Base-by-base conservation (phyloP, 805 yeast species). In the Blastobotrys chiropterorum region DNA sequence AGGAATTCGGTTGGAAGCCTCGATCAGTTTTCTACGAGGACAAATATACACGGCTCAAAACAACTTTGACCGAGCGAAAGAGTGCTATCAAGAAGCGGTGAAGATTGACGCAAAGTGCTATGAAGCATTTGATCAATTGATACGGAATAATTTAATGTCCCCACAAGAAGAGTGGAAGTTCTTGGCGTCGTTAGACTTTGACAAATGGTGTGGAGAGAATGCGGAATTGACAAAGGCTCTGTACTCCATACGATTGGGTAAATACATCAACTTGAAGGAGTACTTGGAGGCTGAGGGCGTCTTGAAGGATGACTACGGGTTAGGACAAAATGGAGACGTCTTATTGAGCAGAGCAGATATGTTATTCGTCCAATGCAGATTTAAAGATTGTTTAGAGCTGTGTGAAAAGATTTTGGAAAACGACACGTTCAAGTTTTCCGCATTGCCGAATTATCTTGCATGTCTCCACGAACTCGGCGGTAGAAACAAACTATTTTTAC, bases 81-180 rank as follows among this genome's bases (percentile, higher is more conserved):
- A 86, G 50, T 85, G 94, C 49, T 90, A 82, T 61, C 81, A 82
- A 62, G 96, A 89, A 62, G 97, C 98, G 0, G 82, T 90, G 0
- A 59, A 80, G 58, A 88, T 87, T 1, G 98, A 92, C 67, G 90
- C 86, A 5, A 88, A 90, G 66, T 94, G 97, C 67, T 92, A 74
- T 66, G 99, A 92, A 59, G 97, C 98, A 0, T 89, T 89, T 65
- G 80, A 86, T 60, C 90, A 86, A 63, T 75, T 92, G 48, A 77
- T 86, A 1, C 70, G 77, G 43, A 85, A 85, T 59, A 84, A 83
- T 62, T 75, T 89, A 60, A 70, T 92, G 68, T 79, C 94, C 0
- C 96, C 97, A 0, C 67, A 72, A 15, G 97, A 92, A 62, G 95
- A 90, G 68, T 86, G 95, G 94, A 88, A 84, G 38, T 76, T 94